Base-by-base conservation (phyloP, 2,329 filamentous ascomycete genomes). In the Alternaria sp. region DNA sequence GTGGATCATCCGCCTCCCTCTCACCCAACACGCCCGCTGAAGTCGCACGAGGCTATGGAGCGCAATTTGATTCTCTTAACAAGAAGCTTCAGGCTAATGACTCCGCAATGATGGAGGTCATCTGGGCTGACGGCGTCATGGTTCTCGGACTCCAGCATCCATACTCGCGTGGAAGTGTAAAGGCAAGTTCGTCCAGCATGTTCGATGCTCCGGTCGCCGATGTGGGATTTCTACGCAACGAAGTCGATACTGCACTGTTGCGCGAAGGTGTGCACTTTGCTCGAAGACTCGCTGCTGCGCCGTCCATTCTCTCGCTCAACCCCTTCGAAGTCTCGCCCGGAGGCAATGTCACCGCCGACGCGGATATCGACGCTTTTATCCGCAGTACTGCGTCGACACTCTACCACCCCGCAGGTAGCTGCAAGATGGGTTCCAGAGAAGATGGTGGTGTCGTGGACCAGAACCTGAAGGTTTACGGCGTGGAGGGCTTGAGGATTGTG, bases 361-460 rank as follows among this genome's bases (percentile, higher is more conserved):
- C 57, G 9, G 65, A 68, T 20, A 39, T 74, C 11, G 64, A 70
- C 22, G 32, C 60, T 11, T 67, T 47, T 32, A 58, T 74, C 26
- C 66, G 49, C 51, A 55, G 51, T 22, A 44, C 48, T 48, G 64
- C 56, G 28, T 48, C 59, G 11, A 70, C 68, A 16, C 12, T 71
- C n/a, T 72, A 46, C 42, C 74, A 76, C 47, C 71, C 73, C 9
- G 65, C 65, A 8, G 73, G 74, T 8, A 70, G 57, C 3, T 66
- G 64, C 28, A 67, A 70, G 49, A 70, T 76, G 70, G 64, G 72
- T 16, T 63, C 70, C 7, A 63, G 54, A 8, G 66, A 73, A 7
- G 41, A 65, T 4, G 74, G 74, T 3, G 74, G 72, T 46, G 72
- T 76, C 4, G 74, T 76, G 0, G 67, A 73, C 43, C 53, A 36